Conservation (phyloP, 805 yeast species). For the Barnettozyma salicaria region DNA sequence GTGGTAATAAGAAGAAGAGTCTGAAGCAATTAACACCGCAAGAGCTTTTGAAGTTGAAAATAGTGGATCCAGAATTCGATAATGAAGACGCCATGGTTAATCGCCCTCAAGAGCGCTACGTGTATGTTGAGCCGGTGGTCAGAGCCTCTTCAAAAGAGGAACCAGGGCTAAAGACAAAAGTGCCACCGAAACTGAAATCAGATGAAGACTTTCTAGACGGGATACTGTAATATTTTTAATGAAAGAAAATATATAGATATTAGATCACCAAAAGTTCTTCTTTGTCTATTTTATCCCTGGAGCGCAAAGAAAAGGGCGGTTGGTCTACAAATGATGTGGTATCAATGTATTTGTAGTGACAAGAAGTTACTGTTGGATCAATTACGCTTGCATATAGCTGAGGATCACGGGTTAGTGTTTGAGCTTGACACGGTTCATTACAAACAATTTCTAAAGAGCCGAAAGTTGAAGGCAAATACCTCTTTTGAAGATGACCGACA, state of each 20-base stretch:
- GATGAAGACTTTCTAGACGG: conserved; percentile 25
- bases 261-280: too few species aligned
- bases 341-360: conserved; percentile 1
- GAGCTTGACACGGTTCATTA: not conserved
- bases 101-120: not conserved
- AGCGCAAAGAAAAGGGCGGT: too few species aligned
- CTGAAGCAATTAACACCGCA: conserved; percentile 6
- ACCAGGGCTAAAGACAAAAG: conserved; percentile 10
- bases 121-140: not conserved
- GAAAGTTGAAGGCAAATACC: not conserved
- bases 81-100: too few species aligned
- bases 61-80: conserved; percentile 8
- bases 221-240: conserved; percentile 7
- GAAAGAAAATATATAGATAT: too few species aligned
- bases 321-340: not conserved
- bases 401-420: not conserved
- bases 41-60: conserved; percentile 14
- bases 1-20: conserved; percentile 1
- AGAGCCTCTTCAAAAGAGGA: not conserved
- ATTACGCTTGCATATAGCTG: not conserved
- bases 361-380: not conserved
- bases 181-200: conserved; percentile 15
- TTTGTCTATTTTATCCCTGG: too few species aligned
- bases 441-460: not conserved
- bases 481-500: not conserved